A percentile compares a stretch with the other conserved stretches of the same genome.
Evolutionary conservation across 257 asterid genomes (phyloP).

Genomic region (Coffea eugenioides): DNA sequence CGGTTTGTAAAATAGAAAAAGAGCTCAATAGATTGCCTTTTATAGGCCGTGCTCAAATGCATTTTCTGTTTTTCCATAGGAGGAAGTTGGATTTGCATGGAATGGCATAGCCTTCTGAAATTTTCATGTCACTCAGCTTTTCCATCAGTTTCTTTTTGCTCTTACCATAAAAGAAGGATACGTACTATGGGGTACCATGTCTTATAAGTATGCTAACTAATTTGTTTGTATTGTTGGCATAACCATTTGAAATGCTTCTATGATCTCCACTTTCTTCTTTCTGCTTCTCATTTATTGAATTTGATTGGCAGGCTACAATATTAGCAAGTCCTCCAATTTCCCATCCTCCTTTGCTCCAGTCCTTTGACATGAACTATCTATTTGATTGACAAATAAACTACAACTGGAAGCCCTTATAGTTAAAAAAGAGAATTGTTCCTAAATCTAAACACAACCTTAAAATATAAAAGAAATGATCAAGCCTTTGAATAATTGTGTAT

Average conservation of each 20-base stretch:
- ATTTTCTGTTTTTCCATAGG: not conserved
- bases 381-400: not conserved
- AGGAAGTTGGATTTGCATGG: not conserved
- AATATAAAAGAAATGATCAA: not conserved
- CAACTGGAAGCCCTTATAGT: not conserved
- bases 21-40: not conserved
- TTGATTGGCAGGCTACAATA: not conserved
- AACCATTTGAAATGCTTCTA: not conserved
- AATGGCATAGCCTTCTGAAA: not conserved
- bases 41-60: not conserved
- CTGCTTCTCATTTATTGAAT: not conserved
- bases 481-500: not conserved
- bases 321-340: not conserved
- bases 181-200: not conserved
- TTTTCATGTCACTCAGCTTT: not conserved
- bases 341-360: not conserved
- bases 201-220: not conserved
- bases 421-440: not conserved
- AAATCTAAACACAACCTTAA: not conserved
- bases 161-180: not conserved
- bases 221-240: not conserved
- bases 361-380: not conserved
- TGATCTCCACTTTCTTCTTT: not conserved
- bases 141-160: not conserved
- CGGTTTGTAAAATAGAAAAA: not conserved